Evolutionary conservation across 345 rosid species (phyloP).

Genomic region (Arabis hirsuta): DNA sequence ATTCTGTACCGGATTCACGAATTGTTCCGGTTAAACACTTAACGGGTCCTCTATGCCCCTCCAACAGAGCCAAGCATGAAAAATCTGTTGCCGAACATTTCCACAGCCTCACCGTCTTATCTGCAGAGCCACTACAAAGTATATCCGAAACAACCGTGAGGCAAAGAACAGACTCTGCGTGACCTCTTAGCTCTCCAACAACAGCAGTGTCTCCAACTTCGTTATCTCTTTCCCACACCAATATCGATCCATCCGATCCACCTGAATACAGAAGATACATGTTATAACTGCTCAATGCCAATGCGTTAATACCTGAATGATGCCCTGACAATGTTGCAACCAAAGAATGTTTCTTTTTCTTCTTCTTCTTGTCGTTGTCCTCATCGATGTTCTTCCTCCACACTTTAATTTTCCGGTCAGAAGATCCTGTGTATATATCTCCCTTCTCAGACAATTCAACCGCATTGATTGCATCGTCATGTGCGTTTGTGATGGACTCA

Average conservation of each 20-base stretch:
- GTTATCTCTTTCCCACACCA: conserved; percentile 68
- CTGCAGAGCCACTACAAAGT: conserved; percentile 88
- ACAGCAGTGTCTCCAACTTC: conserved; percentile 51
- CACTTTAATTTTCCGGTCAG: conserved; percentile 76
- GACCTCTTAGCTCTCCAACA: conserved; percentile 70
- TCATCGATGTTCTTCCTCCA: conserved; percentile 60
- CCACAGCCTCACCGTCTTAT: conserved; percentile 81
- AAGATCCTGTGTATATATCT: conserved; percentile 81
- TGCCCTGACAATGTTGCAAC: conserved; percentile 65
- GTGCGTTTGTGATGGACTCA: conserved; percentile 80
- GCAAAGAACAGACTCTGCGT: conserved; percentile 72
- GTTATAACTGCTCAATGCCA: conserved; percentile 59
- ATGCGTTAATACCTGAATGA: conserved; percentile 75
- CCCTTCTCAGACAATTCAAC: conserved; percentile 64
- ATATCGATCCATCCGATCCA: conserved; percentile 68
- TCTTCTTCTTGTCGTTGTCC: conserved; percentile 30
- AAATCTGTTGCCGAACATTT: conserved; percentile 47
- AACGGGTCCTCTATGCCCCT: conserved; percentile 87
- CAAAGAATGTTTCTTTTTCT: conserved; percentile 58
- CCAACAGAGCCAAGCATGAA: conserved; percentile 66
- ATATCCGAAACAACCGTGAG: conserved; percentile 60
- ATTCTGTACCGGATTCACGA: conserved; percentile 45
- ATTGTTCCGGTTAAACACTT: conserved; percentile 76
- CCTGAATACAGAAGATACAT: conserved; percentile 71
- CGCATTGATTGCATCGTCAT: conserved; percentile 87